Evolutionary conservation across 371 early-diverging fungal species (phyloP), one percentile per base, ranked within the genome.

Genomic region (Rhizopus stolonifer): DNA sequence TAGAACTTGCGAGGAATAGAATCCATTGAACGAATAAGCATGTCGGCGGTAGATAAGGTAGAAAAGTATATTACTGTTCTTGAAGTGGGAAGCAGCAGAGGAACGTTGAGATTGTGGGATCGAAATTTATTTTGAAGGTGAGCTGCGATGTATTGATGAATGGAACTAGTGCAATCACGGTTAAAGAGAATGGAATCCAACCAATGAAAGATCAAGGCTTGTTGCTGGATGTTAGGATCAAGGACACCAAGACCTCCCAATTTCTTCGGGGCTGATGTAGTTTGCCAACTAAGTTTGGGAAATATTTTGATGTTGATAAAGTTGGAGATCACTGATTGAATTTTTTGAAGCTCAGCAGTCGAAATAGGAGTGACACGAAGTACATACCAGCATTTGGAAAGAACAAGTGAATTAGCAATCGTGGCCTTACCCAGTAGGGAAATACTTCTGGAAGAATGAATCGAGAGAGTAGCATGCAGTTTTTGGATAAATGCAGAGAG

Each of bases 381-480:
- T 9, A 63, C 26, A 42, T 65, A 61, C 65, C 65, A 69, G 9
- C 57, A 29, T 9, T 42, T 34, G 1, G 63, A 58, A 21, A 43
- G 33, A 14, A 52, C 19, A 17, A 52, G 32, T 15, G 31, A 17
- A 24, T 52, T 52, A 19, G 26, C 11, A 17, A 52, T 32, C 5
- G 52, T 44, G 9, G 52, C 52, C 31, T 33, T 13, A 14, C 44
- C 52, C 22, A 32, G 23, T 2, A 52, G 14, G 13, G 52, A 52
- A 14, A 43, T 42, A 32, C 21, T 22, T 19, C 39, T 34, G 5
- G n/a, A 9, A n/a, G 21, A 21, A 36, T 49, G 50, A 2, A 24
- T 22, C 24, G 13, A 4, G 3, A 34, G 3, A 11, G n/a, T 4
- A 34, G 36, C n/a, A 4, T 34, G 4, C n/a, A 49, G 22, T 13